Percentiles rank a stretch among this genome's conserved stretches.
Conservation (phyloP, 192 early-diverging fungal species). For the Lobulomyces angularis region DNA sequence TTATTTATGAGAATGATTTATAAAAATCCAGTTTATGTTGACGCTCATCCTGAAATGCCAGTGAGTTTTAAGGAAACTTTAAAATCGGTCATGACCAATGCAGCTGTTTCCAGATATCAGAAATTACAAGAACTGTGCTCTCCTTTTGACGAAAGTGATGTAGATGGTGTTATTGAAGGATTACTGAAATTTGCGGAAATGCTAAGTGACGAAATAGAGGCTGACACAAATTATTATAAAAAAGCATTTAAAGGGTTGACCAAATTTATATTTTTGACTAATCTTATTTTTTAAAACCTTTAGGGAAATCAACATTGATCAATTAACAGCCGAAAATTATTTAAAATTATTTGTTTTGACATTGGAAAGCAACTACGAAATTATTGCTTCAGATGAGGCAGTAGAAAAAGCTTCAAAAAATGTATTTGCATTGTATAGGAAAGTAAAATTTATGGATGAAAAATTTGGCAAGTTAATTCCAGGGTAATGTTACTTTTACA, state of each 20-base stretch:
- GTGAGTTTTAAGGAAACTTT: conserved; percentile 28
- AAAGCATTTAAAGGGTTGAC: conserved; percentile 25
- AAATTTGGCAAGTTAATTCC: conserved; percentile 28
- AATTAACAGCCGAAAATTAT: conserved; percentile 32
- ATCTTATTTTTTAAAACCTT: neutral
- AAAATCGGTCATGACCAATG: conserved; percentile 17
- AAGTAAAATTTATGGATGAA: conserved; percentile 27
- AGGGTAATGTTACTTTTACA: conserved; percentile 11
- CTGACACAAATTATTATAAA: conserved; percentile 35
- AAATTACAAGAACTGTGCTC: conserved; percentile 29
- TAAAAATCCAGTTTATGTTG: conserved; percentile 25
- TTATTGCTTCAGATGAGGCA: conserved; percentile 23
- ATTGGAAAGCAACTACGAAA: conserved; percentile 24
- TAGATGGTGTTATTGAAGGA: conserved; percentile 34
- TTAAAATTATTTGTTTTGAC: conserved; percentile 31
- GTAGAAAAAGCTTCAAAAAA: conserved; percentile 21
- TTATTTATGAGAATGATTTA: conserved; percentile 41
- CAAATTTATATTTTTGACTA: no score
- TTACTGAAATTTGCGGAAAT: conserved; percentile 33
- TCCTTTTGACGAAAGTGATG: conserved; percentile 33
- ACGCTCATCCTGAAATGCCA: conserved; percentile 26
- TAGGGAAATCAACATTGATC: conserved; percentile 35
- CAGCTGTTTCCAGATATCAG: conserved; percentile 24
- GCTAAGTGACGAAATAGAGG: conserved; percentile 39
- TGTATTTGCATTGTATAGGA: conserved; percentile 32